Conservation (phyloP, 148 eudicot species). For the Mesembryanthemum crystallinum region DNA sequence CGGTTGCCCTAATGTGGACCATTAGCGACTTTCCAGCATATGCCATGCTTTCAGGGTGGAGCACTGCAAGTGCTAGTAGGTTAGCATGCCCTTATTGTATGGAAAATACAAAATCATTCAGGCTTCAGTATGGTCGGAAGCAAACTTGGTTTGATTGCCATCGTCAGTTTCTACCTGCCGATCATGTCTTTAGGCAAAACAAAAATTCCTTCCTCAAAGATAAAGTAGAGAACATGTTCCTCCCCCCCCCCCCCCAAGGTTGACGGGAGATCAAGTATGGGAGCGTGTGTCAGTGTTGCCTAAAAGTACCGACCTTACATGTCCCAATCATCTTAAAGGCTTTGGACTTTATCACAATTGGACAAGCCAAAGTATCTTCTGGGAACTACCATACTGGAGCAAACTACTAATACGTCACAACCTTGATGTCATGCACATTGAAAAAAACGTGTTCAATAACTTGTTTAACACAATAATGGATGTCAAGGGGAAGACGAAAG, state of each 20-base stretch:
- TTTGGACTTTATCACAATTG: neutral
- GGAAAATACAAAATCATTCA: neutral
- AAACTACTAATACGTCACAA: neutral
- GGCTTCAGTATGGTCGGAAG: neutral
- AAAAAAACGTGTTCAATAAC: slow-evolving; percentile 26
- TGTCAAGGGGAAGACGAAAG: neutral
- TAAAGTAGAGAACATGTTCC: neutral
- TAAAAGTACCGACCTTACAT: neutral
- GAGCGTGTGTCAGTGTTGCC: neutral
- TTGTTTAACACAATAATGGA: slow-evolving; percentile 13
- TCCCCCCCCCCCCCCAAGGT: neutral
- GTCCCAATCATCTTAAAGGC: neutral
- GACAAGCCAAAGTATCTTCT: slow-evolving; percentile 12
- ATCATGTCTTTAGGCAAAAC: slow-evolving; percentile 2
- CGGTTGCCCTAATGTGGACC: neutral
- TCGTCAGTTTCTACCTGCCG: neutral
- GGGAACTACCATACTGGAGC: slow-evolving; percentile 13
- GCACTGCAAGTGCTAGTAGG: neutral
- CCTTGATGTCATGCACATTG: slow-evolving; percentile 15
- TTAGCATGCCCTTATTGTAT: slow-evolving; percentile 5
- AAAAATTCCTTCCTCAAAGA: neutral
- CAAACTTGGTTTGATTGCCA: slow-evolving; percentile 5
- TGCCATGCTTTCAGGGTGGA: neutral
- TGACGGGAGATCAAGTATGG: neutral
- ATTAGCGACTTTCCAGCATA: slow-evolving; percentile 5